A percentile compares a stretch with the other conserved stretches of the same genome.
Conservation (phyloP, 1,284 basidiomycete species). For the Chiua sp. region DNA sequence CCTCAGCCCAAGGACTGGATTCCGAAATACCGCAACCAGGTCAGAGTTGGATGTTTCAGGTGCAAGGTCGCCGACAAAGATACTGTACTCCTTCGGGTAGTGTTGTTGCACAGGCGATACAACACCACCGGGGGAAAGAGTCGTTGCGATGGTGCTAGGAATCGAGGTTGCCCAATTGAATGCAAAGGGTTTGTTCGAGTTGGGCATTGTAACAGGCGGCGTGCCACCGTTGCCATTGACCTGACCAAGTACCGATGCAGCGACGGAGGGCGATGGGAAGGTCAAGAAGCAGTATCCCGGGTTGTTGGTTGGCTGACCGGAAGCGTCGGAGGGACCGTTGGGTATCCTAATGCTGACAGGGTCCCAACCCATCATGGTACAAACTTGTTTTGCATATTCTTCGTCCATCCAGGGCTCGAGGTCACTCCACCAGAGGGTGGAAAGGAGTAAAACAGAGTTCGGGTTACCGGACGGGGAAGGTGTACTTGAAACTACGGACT, state of each 20-base stretch:
- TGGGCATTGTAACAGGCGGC: conserved; percentile 73
- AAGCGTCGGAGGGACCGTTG: conserved; percentile 61
- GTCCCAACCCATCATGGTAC: conserved; percentile 80
- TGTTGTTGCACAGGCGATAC: conserved; percentile 52
- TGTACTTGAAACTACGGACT: conserved; percentile 25
- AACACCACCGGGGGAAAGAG: conserved; percentile 41
- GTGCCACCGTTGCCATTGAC: conserved; percentile 55
- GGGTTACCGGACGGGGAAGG: conserved; percentile 31
- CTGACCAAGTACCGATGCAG: conserved; percentile 73
- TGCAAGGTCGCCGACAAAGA: conserved; percentile 90
- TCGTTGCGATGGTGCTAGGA: conserved; percentile 47
- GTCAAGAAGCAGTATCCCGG: conserved; percentile 88
- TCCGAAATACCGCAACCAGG: conserved; percentile 86
- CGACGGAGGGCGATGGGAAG: conserved; percentile 75
- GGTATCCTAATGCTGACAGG: conserved; percentile 73
- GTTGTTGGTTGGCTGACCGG: conserved; percentile 74
- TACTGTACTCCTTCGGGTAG: conserved; percentile 84
- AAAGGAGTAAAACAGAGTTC: conserved; percentile 43
- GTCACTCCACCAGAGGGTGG: conserved; percentile 81
- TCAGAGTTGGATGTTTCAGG: conserved; percentile 91
- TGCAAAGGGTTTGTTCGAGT: conserved; percentile 74
- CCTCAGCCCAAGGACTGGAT: conserved; percentile 80
- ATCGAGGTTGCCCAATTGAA: conserved; percentile 83
- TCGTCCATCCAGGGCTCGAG: conserved; percentile 94
- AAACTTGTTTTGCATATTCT: conserved; percentile 85